Conservation (phyloP, 345 rosid species). For the Raphanus raphanistrum region DNA sequence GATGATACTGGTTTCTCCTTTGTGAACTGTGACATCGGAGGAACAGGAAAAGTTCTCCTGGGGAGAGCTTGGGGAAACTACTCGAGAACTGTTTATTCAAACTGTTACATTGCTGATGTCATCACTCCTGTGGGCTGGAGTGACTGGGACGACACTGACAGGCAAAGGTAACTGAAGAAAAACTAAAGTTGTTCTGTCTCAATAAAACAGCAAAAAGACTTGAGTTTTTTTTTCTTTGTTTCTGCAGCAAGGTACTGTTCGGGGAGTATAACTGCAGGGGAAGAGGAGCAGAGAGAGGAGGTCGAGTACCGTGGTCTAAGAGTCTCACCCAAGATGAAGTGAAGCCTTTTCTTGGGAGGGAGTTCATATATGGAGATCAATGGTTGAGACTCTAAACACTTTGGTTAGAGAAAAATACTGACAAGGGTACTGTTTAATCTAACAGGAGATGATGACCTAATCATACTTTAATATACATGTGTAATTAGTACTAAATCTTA, state of each 20-base stretch:
- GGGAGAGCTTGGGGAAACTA: conserved; percentile 97
- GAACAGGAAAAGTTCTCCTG: conserved; percentile 69
- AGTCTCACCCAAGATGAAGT: conserved; percentile 51
- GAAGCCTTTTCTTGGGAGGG: conserved; percentile 52
- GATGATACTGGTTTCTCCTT: conserved; percentile 86
- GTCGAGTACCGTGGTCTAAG: conserved; percentile 72
- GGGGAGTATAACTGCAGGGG: conserved; percentile 85
- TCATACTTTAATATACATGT: conserved; percentile 12
- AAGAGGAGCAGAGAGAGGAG: conserved; percentile 65
- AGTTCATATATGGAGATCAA: conserved; percentile 67
- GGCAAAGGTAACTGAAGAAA: conserved; percentile 50
- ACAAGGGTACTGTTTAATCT: conserved; percentile 1
- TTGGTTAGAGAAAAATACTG: background rate
- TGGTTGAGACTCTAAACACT: conserved; percentile 68
- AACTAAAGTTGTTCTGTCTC: conserved; percentile 1
- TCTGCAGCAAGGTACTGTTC: conserved; percentile 66
- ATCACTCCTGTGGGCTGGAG: conserved; percentile 81
- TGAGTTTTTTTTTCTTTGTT: background rate
- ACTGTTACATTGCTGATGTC: conserved; percentile 61
- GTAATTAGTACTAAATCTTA: conserved; percentile 28
- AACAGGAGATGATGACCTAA: conserved; percentile 32
- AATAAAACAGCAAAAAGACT: background rate
- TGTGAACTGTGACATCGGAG: conserved; percentile 63
- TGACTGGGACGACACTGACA: conserved; percentile 62
- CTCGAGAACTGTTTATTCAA: conserved; percentile 69